These are phyloP conservation scores for Capillidium rhysosporum DNA, from an alignment of 371 early-diverging fungal genomes.

Conservation along the genomic window DNA sequence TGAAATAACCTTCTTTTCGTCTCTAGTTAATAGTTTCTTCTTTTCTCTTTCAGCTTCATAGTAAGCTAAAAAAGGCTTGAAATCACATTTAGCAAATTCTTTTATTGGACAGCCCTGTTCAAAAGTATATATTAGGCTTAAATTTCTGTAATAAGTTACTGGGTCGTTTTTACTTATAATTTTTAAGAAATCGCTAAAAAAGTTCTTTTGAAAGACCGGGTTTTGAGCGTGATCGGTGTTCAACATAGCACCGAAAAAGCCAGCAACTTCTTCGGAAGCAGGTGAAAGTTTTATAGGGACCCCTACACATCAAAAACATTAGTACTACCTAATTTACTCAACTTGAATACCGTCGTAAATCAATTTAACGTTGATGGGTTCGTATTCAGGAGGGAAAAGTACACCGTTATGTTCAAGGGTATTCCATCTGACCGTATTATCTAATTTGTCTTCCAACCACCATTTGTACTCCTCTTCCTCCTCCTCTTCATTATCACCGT, in stretches of 20 bases:
- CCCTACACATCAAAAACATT: slow-evolving; percentile 13
- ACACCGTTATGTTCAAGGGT: slow-evolving; percentile 79
- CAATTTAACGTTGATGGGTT: slow-evolving; percentile 77
- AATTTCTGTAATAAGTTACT: slow-evolving; percentile 16
- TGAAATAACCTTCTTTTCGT: slow-evolving; percentile 50
- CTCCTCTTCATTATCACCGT: slow-evolving; percentile 20
- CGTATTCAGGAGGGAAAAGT: slow-evolving; percentile 81
- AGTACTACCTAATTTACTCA: background rate
- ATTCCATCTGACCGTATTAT: slow-evolving; percentile 56
- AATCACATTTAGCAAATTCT: slow-evolving; percentile 72
- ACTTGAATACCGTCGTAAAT: slow-evolving; percentile 48
- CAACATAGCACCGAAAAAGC: slow-evolving; percentile 75
- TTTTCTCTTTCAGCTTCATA: slow-evolving; percentile 52
- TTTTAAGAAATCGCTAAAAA: slow-evolving; percentile 67
- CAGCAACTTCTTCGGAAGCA: slow-evolving; percentile 85
- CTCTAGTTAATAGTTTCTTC: slow-evolving; percentile 71
- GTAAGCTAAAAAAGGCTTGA: slow-evolving; percentile 63
- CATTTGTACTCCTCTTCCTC: slow-evolving; percentile 27
- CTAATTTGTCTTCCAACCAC: slow-evolving; percentile 26
- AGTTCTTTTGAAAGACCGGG: slow-evolving; percentile 70
- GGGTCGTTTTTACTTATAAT: slow-evolving; percentile 38
- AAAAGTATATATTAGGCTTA: background rate
- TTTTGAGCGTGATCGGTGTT: slow-evolving; percentile 73
- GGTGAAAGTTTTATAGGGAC: slow-evolving; percentile 46
- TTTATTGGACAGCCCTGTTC: slow-evolving; percentile 43